Evolutionary conservation across 2,329 filamentous ascomycete genomes (phyloP).

Genomic region (Tolypocladium tundrense): DNA sequence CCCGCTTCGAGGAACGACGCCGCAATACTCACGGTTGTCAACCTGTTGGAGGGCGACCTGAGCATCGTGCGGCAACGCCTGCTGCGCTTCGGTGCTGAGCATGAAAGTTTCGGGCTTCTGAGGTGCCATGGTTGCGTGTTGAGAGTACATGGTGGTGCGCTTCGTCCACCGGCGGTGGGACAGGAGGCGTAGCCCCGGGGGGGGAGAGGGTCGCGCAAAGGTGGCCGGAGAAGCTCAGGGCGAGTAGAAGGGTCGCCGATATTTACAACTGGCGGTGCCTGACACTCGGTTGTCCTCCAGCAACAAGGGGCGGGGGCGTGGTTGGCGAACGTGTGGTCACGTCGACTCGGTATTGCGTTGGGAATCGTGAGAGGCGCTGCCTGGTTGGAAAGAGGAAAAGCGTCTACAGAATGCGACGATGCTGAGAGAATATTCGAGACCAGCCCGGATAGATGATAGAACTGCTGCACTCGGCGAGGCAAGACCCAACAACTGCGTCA

Average conservation of each 20-base stretch:
- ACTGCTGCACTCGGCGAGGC: slow-evolving; percentile 15
- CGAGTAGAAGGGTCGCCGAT: slow-evolving; percentile 4
- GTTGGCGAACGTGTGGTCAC: background rate
- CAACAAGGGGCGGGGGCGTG: background rate
- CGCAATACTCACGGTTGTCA: slow-evolving; percentile 67
- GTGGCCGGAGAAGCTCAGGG: background rate
- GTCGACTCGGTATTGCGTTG: background rate
- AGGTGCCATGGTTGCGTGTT: slow-evolving; percentile 79
- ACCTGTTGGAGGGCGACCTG: slow-evolving; percentile 97
- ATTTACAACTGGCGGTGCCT: background rate
- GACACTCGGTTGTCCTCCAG: background rate
- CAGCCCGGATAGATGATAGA: slow-evolving; percentile 31
- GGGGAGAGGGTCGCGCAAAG: background rate
- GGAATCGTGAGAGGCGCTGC: slow-evolving; percentile 20
- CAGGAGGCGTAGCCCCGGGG: slow-evolving; percentile 1
- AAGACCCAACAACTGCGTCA: slow-evolving; percentile 32
- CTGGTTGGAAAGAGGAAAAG: slow-evolving; percentile 12
- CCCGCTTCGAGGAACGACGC: background rate
- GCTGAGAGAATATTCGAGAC: slow-evolving; percentile 31
- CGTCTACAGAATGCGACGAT: slow-evolving; percentile 5
- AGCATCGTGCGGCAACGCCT: slow-evolving; percentile 89
- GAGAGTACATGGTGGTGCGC: slow-evolving; percentile 62
- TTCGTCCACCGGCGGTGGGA: slow-evolving; percentile 9
- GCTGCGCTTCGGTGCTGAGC: slow-evolving; percentile 93
- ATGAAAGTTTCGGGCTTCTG: slow-evolving; percentile 99